Evolutionary conservation across 2,329 filamentous ascomycete genomes (phyloP).

Genomic region (Xylogone sp.): DNA sequence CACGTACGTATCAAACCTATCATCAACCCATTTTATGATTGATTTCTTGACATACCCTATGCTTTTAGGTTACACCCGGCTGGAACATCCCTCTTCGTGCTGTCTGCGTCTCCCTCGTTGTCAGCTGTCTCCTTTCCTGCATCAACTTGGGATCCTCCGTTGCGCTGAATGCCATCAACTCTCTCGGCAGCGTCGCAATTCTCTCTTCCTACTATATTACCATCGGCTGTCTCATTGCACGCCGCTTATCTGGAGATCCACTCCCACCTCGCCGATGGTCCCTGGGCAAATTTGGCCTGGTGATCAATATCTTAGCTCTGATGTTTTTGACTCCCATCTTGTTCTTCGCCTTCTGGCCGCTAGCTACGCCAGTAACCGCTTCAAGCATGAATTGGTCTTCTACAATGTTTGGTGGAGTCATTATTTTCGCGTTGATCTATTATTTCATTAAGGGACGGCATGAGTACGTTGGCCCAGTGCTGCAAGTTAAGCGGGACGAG

Average conservation of each 20-base stretch:
- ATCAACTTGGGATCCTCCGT: conserved; percentile 45
- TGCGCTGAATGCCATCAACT: conserved; percentile 47
- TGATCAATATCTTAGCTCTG: conserved; percentile 36
- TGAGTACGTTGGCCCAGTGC: conserved; percentile 21
- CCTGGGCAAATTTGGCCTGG: conserved; percentile 35
- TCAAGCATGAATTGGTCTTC: conserved; percentile 40
- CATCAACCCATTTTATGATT: conserved; percentile 26
- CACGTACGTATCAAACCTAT: conserved; percentile 31
- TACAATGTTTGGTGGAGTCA: conserved; percentile 9
- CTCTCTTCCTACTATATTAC: conserved; percentile 45
- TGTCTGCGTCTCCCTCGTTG: conserved; percentile 18
- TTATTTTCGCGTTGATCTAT: conserved; percentile 10
- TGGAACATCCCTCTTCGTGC: conserved; percentile 17
- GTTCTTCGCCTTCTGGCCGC: conserved; percentile 45
- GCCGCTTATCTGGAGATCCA: conserved; percentile 29
- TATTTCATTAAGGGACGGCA: conserved; percentile 27
- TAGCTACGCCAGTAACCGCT: conserved; percentile 29
- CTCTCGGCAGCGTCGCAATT: conserved; percentile 42
- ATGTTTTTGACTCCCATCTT: conserved; percentile 38
- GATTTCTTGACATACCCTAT: not conserved
- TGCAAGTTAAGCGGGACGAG: conserved; percentile 8
- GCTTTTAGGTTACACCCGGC: conserved; percentile 1
- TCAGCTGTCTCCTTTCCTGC: conserved; percentile 2
- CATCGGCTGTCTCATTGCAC: conserved; percentile 35
- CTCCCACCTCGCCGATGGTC: conserved; percentile 34